Evolutionary conservation across 441 rosid species (phyloP).

Genomic region (Bocquillonia castaneifolia): DNA sequence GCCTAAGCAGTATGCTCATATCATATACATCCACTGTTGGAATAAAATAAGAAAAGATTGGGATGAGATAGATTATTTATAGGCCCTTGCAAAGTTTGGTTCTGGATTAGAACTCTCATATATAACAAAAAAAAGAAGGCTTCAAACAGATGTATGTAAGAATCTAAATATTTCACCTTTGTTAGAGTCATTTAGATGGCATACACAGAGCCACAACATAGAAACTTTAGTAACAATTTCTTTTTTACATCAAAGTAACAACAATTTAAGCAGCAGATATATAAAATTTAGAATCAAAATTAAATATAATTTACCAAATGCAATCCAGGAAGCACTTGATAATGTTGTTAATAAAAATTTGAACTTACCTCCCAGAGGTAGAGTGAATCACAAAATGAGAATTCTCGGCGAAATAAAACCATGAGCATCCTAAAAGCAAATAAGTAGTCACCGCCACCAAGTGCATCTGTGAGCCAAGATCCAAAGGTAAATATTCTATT

Average conservation of each 20-base stretch:
- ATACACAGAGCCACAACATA: neutral
- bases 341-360: conserved; percentile 12
- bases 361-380: conserved; percentile 92
- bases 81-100: neutral
- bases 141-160: neutral
- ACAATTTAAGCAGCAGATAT: neutral
- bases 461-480: conserved; percentile 51
- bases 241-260: neutral
- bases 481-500: conserved; percentile 14
- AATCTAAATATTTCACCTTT: neutral
- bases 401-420: conserved; percentile 96
- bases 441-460: conserved; percentile 92
- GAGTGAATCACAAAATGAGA: conserved; percentile 89
- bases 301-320: neutral
- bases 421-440: conserved; percentile 95
- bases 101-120: neutral
- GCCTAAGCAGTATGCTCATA: neutral
- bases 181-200: neutral
- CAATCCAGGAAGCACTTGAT: conserved; percentile 8
- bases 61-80: neutral
- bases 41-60: neutral
- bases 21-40: neutral
- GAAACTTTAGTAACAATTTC: too few species aligned
- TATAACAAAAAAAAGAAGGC: neutral
- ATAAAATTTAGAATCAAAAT: neutral